Percentiles rank a stretch among this genome's conserved stretches.
Evolutionary conservation across 306 rosid species (phyloP).

Genomic region (Cucurbita moschata): DNA sequence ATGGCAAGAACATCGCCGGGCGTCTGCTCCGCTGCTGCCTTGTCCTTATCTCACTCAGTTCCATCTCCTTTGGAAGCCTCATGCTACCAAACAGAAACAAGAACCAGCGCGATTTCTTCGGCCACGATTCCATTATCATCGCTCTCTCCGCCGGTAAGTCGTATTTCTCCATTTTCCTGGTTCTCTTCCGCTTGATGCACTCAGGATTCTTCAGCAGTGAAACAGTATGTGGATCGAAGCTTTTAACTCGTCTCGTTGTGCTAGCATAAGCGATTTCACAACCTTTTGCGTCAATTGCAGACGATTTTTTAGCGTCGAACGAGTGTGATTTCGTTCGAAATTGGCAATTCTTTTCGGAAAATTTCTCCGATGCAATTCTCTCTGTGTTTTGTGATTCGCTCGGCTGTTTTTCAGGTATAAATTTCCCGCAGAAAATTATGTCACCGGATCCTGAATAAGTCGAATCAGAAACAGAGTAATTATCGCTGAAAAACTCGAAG

Average conservation of each 20-base stretch:
- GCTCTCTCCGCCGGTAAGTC: conserved; percentile 14
- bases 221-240: neutral
- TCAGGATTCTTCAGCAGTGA: neutral
- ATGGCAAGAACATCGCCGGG: conserved; percentile 18
- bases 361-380: neutral
- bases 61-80: conserved; percentile 38
- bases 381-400: neutral
- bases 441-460: conserved; percentile 11
- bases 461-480: conserved; percentile 23
- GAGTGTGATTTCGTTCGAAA: conserved; percentile 10
- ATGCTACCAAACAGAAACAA: conserved; percentile 49
- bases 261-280: neutral
- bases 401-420: conserved; percentile 39
- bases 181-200: neutral
- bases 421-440: conserved; percentile 73
- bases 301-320: neutral
- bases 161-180: neutral
- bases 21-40: conserved; percentile 33
- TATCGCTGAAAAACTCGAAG: conserved; percentile 65
- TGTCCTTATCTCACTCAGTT: conserved; percentile 37
- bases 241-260: neutral
- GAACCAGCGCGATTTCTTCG: conserved; percentile 45
- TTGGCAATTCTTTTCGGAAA: neutral
- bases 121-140: conserved; percentile 23
- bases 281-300: neutral